Conservation (phyloP, 306 rosid genomes). For the Cicer chorassanicum region DNA sequence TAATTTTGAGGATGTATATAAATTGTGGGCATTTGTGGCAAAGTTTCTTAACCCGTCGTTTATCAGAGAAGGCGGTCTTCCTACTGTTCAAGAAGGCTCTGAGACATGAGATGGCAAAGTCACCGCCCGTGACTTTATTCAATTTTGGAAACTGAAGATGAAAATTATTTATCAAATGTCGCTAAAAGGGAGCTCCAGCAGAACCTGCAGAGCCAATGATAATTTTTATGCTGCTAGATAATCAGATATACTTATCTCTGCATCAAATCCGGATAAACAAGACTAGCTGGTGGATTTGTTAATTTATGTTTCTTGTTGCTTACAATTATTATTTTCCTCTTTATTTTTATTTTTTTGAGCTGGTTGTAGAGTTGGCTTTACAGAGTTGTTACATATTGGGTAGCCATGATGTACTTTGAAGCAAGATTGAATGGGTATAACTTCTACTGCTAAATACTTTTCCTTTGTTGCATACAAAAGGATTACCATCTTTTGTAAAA, state of each 20-base stretch:
- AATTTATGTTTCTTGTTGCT: slow-evolving; percentile 67
- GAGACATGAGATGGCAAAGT: slow-evolving; percentile 55
- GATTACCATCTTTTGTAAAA: slow-evolving; percentile 49
- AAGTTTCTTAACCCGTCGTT: slow-evolving; percentile 84
- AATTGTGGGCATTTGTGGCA: slow-evolving; percentile 89
- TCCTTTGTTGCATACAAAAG: slow-evolving; percentile 48
- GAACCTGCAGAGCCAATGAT: slow-evolving; percentile 42
- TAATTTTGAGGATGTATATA: slow-evolving; percentile 93
- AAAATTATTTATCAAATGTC: slow-evolving; percentile 40
- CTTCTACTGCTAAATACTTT: slow-evolving; percentile 39
- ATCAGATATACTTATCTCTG: slow-evolving; percentile 46
- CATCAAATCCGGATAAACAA: slow-evolving; percentile 42
- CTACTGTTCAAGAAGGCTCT: slow-evolving; percentile 77
- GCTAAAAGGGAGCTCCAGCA: slow-evolving; percentile 22
- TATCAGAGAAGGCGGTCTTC: slow-evolving; percentile 66
- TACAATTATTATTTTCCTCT: slow-evolving; percentile 50
- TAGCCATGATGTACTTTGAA: slow-evolving; percentile 51
- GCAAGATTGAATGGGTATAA: slow-evolving; percentile 48
- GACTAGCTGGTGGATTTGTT: slow-evolving; percentile 63
- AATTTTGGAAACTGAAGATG: slow-evolving; percentile 45
- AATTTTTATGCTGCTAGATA: slow-evolving; percentile 43
- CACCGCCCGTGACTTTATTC: slow-evolving; percentile 11
- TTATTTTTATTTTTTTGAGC: slow-evolving; percentile 33
- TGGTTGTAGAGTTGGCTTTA: slow-evolving; percentile 66
- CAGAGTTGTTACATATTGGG: slow-evolving; percentile 59